phyloP scores from a whole-genome alignment of 1,284 basidiomycete genomes.

The Phylloporus sp. region DNA sequence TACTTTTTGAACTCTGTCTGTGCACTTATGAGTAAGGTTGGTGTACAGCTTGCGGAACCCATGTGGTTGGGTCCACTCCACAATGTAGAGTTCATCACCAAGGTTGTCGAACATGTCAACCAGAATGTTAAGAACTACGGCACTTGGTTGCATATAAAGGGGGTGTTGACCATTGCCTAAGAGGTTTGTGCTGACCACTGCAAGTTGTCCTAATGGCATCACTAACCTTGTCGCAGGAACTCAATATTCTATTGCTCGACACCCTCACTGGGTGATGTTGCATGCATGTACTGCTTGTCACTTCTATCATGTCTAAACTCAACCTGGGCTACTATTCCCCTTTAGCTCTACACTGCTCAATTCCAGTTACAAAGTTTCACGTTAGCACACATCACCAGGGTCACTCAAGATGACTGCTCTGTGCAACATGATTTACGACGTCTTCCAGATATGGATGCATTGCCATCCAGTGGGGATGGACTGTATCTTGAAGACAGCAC shows the following conservation, averaged over 20 bases:
- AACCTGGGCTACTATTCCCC: background rate
- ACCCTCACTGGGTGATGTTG: constrained; percentile 76
- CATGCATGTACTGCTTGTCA: constrained; percentile 52
- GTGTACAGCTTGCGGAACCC: constrained; percentile 78
- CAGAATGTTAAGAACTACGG: constrained; percentile 67
- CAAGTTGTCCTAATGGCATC: no score
- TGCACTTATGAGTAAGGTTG: constrained; percentile 30
- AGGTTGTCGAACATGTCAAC: constrained; percentile 79
- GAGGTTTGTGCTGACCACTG: constrained; percentile 73
- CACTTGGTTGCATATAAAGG: constrained; percentile 87
- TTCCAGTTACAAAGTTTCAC: constrained; percentile 82
- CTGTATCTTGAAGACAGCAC: constrained; percentile 74
- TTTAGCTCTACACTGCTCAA: constrained; percentile 86
- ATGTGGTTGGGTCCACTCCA: constrained; percentile 96
- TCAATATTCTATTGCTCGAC: constrained; percentile 82
- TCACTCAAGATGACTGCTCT: constrained; percentile 91
- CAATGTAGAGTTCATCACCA: constrained; percentile 72
- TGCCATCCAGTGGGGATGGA: constrained; percentile 83
- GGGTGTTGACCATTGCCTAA: constrained; percentile 91
- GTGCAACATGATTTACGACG: constrained; percentile 75
- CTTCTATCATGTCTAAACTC: background rate
- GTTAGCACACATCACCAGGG: constrained; percentile 89
- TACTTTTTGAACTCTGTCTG: background rate
- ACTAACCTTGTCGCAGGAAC: constrained; percentile 80
- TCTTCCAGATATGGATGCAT: constrained; percentile 86